phyloP scores from a whole-genome alignment of 2,329 filamentous ascomycete genomes.

The Alternaria gaisen region DNA sequence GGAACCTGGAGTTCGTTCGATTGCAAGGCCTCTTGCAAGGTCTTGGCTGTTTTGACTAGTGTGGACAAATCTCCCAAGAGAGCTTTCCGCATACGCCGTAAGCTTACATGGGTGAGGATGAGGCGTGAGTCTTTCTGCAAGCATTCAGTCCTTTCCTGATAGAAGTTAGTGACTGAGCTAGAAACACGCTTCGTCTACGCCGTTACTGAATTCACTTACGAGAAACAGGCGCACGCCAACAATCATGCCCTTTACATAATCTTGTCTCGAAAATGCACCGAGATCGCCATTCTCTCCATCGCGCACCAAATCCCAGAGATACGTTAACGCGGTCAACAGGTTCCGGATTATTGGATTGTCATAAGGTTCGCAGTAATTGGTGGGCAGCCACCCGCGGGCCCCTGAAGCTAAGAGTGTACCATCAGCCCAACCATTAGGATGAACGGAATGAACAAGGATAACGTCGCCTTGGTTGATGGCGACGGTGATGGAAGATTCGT shows the following conservation, averaged over 20 bases:
- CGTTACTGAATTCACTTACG: slow-evolving; percentile 62
- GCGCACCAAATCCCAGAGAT: slow-evolving; percentile 90
- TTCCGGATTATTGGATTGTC: slow-evolving; percentile 87
- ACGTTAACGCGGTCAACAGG: slow-evolving; percentile 83
- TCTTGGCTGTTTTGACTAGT: slow-evolving; percentile 87
- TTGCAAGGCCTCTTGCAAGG: slow-evolving; percentile 76
- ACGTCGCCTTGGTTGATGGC: slow-evolving; percentile 91
- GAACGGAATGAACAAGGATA: slow-evolving; percentile 92
- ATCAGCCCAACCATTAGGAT: slow-evolving; percentile 98
- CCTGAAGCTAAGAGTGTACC: slow-evolving; percentile 88
- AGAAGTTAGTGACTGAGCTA: slow-evolving; percentile 24
- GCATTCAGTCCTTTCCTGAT: slow-evolving; percentile 85
- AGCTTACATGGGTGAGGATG: slow-evolving; percentile 76
- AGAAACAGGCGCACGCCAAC: slow-evolving; percentile 90
- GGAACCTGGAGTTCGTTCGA: slow-evolving; percentile 48
- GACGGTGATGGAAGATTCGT: slow-evolving; percentile 71
- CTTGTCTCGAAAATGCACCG: slow-evolving; percentile 85
- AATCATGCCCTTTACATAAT: slow-evolving; percentile 93
- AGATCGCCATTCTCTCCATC: slow-evolving; percentile 78
- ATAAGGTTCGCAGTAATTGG: slow-evolving; percentile 97
- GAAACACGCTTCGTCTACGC: neutral
- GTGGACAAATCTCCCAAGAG: slow-evolving; percentile 88
- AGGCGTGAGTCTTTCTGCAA: slow-evolving; percentile 81
- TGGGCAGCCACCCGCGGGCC: slow-evolving; percentile 92
- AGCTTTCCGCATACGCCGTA: slow-evolving; percentile 85